Evolutionary conservation across 345 rosid genomes (phyloP).

Genomic region (Mercurialis annua): DNA sequence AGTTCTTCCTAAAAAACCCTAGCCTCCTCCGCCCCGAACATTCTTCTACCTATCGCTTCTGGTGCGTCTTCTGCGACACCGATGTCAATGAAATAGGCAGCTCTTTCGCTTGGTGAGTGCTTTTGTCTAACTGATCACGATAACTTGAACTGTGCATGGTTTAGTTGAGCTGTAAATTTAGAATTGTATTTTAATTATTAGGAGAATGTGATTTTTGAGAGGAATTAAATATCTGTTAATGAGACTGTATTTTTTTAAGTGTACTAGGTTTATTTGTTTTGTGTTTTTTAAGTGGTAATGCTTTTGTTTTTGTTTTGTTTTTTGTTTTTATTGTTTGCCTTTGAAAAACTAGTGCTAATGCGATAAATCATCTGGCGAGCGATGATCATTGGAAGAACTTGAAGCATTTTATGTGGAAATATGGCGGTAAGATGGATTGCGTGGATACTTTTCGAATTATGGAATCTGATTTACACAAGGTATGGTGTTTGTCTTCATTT

Average conservation of each 20-base stretch:
- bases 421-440: constrained; percentile 59
- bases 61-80: constrained; percentile 83
- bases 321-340: neutral
- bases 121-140: neutral
- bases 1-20: constrained; percentile 66
- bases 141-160: neutral
- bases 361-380: constrained; percentile 65
- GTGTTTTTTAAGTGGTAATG: neutral
- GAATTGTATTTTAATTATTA: neutral
- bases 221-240: neutral
- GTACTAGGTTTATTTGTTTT: neutral
- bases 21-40: constrained; percentile 46
- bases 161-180: neutral
- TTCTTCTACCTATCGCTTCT: constrained; percentile 56
- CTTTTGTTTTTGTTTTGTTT: constrained; percentile 3
- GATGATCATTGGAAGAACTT: constrained; percentile 62
- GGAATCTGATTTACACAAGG: constrained; percentile 63
- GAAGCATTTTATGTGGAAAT: constrained; percentile 78
- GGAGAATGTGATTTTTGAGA: neutral
- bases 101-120: constrained; percentile 63
- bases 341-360: constrained; percentile 46
- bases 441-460: constrained; percentile 48
- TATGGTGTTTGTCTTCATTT: constrained; percentile 20
- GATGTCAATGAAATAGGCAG: constrained; percentile 60
- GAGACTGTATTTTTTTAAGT: neutral